Evolutionary conservation across 169 alveolate genomes (phyloP).

Genomic region (Ichthyophthirius multifiliis): DNA sequence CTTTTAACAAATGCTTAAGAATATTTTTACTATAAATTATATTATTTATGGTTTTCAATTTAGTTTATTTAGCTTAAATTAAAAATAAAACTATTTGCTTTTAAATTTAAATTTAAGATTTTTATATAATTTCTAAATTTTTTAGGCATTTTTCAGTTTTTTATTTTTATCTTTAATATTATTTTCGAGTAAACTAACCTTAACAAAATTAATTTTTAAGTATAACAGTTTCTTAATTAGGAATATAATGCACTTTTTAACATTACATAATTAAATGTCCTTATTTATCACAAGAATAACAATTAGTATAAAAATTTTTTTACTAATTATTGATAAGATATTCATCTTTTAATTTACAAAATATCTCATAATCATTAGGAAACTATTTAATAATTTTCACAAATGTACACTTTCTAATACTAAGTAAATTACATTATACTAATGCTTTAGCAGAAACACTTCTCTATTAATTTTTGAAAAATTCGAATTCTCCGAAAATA

Average conservation of each 20-base stretch:
- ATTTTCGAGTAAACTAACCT: no score
- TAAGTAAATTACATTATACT: not conserved
- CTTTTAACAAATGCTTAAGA: no score
- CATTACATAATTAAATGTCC: not conserved
- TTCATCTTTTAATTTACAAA: not conserved
- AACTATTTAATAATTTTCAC: not conserved
- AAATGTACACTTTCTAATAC: not conserved
- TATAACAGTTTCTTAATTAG: not conserved
- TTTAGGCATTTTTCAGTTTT: no score
- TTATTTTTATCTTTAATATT: no score
- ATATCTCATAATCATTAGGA: not conserved
- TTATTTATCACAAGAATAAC: not conserved
- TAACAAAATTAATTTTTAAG: no score
- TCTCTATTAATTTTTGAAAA: not conserved
- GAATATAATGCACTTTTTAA: not conserved
- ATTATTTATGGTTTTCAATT: no score
- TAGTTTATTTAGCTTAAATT: no score
- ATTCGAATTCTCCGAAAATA: slow-evolving; percentile 23
- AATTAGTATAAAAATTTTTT: not conserved
- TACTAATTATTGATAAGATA: not conserved
- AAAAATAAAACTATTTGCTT: no score
- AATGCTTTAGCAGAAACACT: slow-evolving; percentile 10
- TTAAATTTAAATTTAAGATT: no score
- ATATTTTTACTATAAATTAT: no score
- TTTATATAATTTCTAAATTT: no score